Conservation (phyloP, 139 green algal species). For the Closterium sp. region DNA sequence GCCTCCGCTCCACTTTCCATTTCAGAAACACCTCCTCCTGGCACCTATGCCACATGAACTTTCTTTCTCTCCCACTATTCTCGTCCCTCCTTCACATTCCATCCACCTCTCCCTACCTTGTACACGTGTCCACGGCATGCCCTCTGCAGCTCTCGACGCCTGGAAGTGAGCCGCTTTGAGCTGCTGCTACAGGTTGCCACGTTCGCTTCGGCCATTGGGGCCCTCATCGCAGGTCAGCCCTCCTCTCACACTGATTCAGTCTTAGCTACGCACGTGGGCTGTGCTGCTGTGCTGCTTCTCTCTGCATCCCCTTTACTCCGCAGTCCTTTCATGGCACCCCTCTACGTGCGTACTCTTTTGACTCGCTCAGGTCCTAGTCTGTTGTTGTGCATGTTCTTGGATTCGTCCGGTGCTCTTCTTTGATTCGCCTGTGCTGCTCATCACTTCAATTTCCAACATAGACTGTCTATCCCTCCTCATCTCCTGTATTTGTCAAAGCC, state of each 20-base stretch:
- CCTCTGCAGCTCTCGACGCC: constrained; percentile 35
- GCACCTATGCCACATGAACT: neutral
- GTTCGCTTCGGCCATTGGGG: constrained; percentile 55
- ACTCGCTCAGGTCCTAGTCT: neutral
- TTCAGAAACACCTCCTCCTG: neutral
- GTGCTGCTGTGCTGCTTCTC: neutral
- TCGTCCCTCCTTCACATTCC: neutral
- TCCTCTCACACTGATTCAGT: neutral
- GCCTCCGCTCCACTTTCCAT: neutral
- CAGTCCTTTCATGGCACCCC: neutral
- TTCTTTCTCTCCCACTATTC: neutral
- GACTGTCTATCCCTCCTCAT: neutral
- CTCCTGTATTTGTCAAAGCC: neutral
- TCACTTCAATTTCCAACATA: neutral
- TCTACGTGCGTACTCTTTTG: neutral
- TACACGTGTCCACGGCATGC: neutral
- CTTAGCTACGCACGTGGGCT: neutral
- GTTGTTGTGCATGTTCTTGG: neutral
- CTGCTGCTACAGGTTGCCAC: constrained; percentile 54
- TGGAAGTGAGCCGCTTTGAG: constrained; percentile 60
- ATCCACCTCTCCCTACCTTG: neutral
- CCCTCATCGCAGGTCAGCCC: constrained; percentile 50
- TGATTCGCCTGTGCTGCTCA: too few species aligned
- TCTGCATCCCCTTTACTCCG: neutral
- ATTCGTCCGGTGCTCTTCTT: neutral